Evolutionary conservation across 2,329 filamentous ascomycete species (phyloP), one percentile per base, ranked within the genome.

Genomic region (Botrytis squamosa): DNA sequence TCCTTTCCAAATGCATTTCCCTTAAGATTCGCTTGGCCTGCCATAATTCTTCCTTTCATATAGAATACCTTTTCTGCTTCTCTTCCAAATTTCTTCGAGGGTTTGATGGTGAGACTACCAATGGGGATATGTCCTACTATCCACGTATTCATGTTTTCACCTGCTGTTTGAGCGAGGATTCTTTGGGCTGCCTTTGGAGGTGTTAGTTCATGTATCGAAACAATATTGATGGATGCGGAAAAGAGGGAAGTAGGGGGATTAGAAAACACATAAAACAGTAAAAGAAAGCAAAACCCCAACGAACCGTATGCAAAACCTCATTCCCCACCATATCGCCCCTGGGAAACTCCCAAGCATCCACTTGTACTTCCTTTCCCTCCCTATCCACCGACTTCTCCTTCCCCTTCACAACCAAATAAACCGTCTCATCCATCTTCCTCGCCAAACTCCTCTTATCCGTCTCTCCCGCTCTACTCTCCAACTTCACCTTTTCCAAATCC

Each of bases 61-160:
- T 97, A 98, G 84, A 99, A 99, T 3, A 91, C 91, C 87, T 97
- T 98, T 80, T 92, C 88, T 71, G 93, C 94, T 73, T 87, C 83
- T 77, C 82, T 78, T 74, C 82, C 80, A 64, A 86, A 79, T 3
- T 74, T 36, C 46, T 82, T 82, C 80, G 86, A 84, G 78, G 87
- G 86, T 76, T 89, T 84, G 75, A 85, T 85, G 77, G 93, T 86
- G 80, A 92, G 84, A 84, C 98, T 92, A 40, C 95, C 95, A 74
- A 98, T 88, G 18, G 96, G 96, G 74, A 92, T 92, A 79, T 94
- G 94, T 75, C 94, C 95, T 70, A 99, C 93, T 78, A 98, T 89
- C 95, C 96, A 99, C 72, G 94, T 98, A 86, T 98, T 98, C 95
- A 99, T 98, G 87, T 99, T 97, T 75, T 93, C 85, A 74, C 96